A percentile compares a stretch with the other conserved stretches of the same genome.
phyloP scores from a whole-genome alignment of 2,329 filamentous ascomycete species.

The Pseudopithomyces chartarum region DNA sequence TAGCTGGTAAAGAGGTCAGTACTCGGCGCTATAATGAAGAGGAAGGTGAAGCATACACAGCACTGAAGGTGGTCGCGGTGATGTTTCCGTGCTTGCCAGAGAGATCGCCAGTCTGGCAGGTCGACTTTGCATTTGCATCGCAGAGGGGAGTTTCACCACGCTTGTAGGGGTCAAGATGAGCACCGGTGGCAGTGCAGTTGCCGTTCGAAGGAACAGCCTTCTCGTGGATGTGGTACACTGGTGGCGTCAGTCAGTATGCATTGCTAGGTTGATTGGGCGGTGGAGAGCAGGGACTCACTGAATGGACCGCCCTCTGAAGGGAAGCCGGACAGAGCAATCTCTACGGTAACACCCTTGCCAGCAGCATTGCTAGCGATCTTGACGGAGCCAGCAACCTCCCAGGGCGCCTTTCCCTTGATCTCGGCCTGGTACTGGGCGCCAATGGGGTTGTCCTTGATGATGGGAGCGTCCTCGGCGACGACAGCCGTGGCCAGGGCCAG shows the following conservation, averaged over 20 bases:
- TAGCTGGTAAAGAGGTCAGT: constrained; percentile 42
- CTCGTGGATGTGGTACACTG: constrained; percentile 54
- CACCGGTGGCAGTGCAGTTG: constrained; percentile 50
- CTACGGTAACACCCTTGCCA: constrained; percentile 48
- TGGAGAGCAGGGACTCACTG: constrained; percentile 32
- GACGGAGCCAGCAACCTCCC: constrained; percentile 42
- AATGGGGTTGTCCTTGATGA: constrained; percentile 43
- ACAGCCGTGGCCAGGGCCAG: constrained; percentile 35
- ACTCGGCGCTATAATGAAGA: constrained; percentile 38
- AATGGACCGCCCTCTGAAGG: constrained; percentile 51
- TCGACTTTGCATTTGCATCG: constrained; percentile 41
- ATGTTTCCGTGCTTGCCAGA: constrained; percentile 53
- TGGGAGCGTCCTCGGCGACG: constrained; percentile 41
- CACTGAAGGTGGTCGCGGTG: constrained; percentile 32
- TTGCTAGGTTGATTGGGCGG: background rate
- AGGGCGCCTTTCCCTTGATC: constrained; percentile 41
- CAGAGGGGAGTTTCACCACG: constrained; percentile 46
- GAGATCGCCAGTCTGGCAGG: constrained; percentile 53
- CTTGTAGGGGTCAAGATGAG: constrained; percentile 51
- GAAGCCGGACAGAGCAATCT: constrained; percentile 47
- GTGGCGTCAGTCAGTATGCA: constrained; percentile 9
- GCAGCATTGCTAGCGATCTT: constrained; percentile 35
- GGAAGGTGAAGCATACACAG: constrained; percentile 47
- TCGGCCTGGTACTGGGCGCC: constrained; percentile 47
- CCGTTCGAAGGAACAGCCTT: constrained; percentile 48